Evolutionary conservation across 2,329 filamentous ascomycete species (phyloP).

Genomic region (Curvularia sp.): DNA sequence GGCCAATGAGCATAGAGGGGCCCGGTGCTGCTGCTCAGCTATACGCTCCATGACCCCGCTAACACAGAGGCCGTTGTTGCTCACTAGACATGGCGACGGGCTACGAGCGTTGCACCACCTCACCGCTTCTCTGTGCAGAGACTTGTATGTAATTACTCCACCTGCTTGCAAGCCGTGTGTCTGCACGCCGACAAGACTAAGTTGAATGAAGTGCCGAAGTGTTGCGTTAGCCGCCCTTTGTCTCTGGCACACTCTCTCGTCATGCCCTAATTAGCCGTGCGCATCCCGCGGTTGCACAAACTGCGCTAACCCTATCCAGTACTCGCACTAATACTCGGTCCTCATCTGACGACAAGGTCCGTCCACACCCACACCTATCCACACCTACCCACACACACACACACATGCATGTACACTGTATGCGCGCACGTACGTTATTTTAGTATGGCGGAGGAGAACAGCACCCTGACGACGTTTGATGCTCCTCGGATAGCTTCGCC

Average conservation of each 20-base stretch:
- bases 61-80: neutral
- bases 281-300: constrained; percentile 19
- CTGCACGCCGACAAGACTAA: neutral
- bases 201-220: neutral
- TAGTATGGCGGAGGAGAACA: constrained; percentile 16
- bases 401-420: neutral
- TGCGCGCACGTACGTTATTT: constrained; percentile 7
- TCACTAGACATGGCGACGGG: neutral
- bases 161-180: neutral
- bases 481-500: constrained; percentile 7
- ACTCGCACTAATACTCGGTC: neutral
- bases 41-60: neutral
- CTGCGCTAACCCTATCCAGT: neutral
- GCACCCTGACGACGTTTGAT: constrained; percentile 15
- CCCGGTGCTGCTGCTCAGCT: neutral
- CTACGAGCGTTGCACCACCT: neutral
- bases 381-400: too few species aligned
- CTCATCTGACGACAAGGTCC: neutral
- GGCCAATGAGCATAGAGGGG: neutral
- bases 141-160: neutral
- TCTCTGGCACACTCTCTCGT: constrained; percentile 5
- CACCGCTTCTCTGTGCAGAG: neutral
- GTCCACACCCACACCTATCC: too few species aligned
- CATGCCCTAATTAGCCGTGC: constrained; percentile 3
- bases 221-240: neutral